Conservation (phyloP, 345 rosid genomes). For the Populus nigra region DNA sequence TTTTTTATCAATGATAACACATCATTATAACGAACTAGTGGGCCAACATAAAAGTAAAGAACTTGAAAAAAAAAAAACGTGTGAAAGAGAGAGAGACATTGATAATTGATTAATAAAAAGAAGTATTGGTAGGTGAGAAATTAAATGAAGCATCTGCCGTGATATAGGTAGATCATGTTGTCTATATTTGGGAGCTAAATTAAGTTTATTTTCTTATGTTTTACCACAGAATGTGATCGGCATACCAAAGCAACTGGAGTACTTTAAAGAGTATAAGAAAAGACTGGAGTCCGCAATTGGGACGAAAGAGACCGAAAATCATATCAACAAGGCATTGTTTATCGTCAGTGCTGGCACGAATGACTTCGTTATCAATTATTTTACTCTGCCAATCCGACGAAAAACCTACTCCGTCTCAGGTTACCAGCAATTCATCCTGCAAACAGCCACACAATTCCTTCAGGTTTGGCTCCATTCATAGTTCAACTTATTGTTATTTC, state of each 20-base stretch:
- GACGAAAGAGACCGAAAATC: conserved; percentile 27
- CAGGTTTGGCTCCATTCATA: conserved; percentile 37
- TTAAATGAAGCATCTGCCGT: too few relatives aligned
- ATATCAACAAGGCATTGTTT: conserved; percentile 34
- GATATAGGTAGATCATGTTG: too few relatives aligned
- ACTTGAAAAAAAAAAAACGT: too few relatives aligned
- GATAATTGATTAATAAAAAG: too few relatives aligned
- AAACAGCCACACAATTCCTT: conserved; percentile 37
- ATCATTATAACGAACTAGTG: too few relatives aligned
- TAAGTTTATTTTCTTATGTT: neutral
- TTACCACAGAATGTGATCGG: conserved; percentile 41
- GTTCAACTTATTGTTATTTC: neutral
- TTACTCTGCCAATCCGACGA: conserved; percentile 50
- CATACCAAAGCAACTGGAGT: conserved; percentile 43
- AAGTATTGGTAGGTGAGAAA: too few relatives aligned
- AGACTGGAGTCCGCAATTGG: conserved; percentile 44
- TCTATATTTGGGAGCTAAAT: too few relatives aligned
- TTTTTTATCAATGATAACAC: too few relatives aligned
- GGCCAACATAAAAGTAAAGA: too few relatives aligned
- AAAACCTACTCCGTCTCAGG: conserved; percentile 44
- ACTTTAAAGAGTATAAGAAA: conserved; percentile 52
- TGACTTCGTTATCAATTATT: conserved; percentile 58
- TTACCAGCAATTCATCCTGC: conserved; percentile 58
- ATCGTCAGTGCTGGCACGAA: conserved; percentile 56
- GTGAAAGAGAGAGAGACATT: too few relatives aligned